Base-by-base conservation (phyloP, 2,329 filamentous ascomycete species). In the Fusarium nisikadoi region DNA sequence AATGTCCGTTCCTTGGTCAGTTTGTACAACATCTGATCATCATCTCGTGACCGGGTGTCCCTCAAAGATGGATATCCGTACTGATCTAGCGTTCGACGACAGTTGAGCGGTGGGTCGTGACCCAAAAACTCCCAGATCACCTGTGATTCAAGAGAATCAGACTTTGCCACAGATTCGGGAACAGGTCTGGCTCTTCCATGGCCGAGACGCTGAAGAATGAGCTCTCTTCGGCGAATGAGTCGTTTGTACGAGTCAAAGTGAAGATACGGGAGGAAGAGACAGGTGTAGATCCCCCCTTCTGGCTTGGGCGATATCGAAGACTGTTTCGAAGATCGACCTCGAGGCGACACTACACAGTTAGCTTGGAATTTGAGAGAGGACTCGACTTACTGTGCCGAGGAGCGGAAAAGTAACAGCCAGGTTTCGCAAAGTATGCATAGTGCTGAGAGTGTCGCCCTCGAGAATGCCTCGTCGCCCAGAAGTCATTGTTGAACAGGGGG, bases 21-120 rank as follows among this genome's bases (percentile, higher is more conserved):
- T 72, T 92, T 92, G 78, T 91, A 92, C 11, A 92, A 79, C 87
- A 92, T 91, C 76, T 92, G 90, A 45, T 92, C 90, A 46, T 90
- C 88, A 45, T 92, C 90, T 23, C 90, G 82, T 0, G 88, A 87
- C 45, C 88, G 80, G 0, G 90, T 91, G 38, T 91, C 89, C 14
- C 85, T 82, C 1, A 92, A 80, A 5, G 88, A 89, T 0, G 89
- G 89, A 59, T 91, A 91, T 0, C 88, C 89, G 61, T 86, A 92
- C 71, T 92, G 89, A 64, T 92, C 90, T 9, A 92, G 76, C 0
- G 90, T 91, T 10, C 90, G 84, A 3, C 90, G 85, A 39, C 87
- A 86, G 74, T 92, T 90, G 2, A 91, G 80, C 0, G 89, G 89
- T 0, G 88, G 88, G 45, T 91, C 89, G 43, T 86, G 85, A 0